Conservation (phyloP, 441 rosid species). For the Brassica balearica region DNA sequence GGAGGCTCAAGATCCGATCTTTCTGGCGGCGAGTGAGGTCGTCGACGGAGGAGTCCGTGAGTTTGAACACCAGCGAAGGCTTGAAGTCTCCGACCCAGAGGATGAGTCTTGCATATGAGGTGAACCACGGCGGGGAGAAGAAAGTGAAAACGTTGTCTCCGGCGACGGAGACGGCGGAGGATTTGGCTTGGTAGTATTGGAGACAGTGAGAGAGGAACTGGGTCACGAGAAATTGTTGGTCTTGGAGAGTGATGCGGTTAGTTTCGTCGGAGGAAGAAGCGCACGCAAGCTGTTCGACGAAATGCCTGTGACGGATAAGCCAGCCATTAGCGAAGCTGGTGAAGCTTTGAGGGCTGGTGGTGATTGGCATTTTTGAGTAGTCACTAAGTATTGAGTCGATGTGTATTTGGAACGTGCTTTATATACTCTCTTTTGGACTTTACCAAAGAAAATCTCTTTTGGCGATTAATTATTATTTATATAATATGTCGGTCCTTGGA, state of each 20-base stretch:
- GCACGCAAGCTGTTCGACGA: conserved; percentile 46
- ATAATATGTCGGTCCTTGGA: conserved; percentile 29
- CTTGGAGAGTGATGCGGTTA: conserved; percentile 4
- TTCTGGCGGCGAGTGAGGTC: conserved; percentile 51
- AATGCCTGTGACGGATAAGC: conserved; percentile 45
- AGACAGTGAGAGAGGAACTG: conserved; percentile 49
- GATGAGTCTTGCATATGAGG: conserved; percentile 49
- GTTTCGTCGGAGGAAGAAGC: conserved; percentile 32
- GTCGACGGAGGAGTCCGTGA: conserved; percentile 36
- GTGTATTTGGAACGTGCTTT: conserved; percentile 22
- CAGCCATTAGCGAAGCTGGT: conserved; percentile 41
- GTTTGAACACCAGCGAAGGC: conserved; percentile 53
- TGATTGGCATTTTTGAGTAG: conserved; percentile 39
- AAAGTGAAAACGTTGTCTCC: conserved; percentile 50
- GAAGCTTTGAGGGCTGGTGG: conserved; percentile 34
- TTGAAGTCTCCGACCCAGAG: conserved; percentile 65
- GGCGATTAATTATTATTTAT: not conserved
- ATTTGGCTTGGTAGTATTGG: conserved; percentile 51
- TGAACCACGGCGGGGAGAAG: conserved; percentile 62
- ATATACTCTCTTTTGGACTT: conserved; percentile 17
- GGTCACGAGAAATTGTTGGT: conserved; percentile 30
- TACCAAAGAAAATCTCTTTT: conserved; percentile 19
- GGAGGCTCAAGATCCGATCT: conserved; percentile 43
- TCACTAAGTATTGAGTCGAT: not conserved
- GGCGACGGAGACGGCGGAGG: conserved; percentile 37